A percentile compares a stretch with the other conserved stretches of the same genome.
phyloP scores from a whole-genome alignment of 192 early-diverging fungal genomes.

The Umbelopsis sp. region DNA sequence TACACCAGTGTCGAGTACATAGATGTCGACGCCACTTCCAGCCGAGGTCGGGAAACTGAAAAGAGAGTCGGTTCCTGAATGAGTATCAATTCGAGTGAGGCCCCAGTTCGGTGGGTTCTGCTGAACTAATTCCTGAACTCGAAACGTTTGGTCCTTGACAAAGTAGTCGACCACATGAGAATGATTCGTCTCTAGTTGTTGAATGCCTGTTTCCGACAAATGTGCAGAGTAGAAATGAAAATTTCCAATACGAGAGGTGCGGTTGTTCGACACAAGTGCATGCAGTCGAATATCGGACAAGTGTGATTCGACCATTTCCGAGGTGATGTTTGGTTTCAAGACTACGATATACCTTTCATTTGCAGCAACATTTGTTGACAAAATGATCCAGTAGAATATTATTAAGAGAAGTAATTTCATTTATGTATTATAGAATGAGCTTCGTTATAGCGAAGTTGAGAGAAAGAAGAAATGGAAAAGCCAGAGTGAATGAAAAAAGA shows the following conservation, averaged over 20 bases:
- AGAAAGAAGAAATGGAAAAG: neutral
- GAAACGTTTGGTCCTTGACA: conserved; percentile 31
- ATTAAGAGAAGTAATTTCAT: neutral
- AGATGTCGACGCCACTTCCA: conserved; percentile 51
- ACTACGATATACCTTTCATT: conserved; percentile 29
- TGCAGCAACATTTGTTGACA: neutral
- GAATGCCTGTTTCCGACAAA: neutral
- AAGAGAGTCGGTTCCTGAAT: conserved; percentile 17
- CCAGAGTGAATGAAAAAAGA: neutral
- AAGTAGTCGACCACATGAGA: conserved; percentile 31
- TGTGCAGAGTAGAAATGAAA: neutral
- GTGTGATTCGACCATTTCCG: neutral
- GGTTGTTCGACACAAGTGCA: neutral
- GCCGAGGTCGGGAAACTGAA: conserved; percentile 23
- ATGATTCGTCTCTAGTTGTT: neutral
- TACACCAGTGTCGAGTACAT: conserved; percentile 65
- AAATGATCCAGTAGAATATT: neutral
- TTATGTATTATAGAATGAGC: neutral
- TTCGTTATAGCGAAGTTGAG: neutral
- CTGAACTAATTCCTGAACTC: conserved; percentile 34
- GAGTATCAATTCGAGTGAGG: conserved; percentile 33
- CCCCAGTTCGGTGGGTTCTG: conserved; percentile 33
- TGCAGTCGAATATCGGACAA: neutral
- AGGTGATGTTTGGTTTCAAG: conserved; percentile 23
- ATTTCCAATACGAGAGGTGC: neutral